These are phyloP conservation scores for Plasmodium fragile DNA, from an alignment of 169 alveolate species.

Conservation along the genomic window DNA sequence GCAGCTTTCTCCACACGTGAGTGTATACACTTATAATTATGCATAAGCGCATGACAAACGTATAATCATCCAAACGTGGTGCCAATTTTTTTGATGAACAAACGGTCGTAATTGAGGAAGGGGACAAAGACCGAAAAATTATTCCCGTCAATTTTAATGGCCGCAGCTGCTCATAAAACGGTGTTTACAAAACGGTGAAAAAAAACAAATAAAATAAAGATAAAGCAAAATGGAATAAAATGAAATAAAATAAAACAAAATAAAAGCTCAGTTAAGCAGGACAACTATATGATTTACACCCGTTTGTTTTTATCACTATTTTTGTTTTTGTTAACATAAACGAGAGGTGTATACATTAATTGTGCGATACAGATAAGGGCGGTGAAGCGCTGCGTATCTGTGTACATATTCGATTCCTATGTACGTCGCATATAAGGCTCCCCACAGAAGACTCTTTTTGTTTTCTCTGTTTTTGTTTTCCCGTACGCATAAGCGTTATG, in stretches of 20 bases:
- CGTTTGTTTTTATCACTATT: neutral
- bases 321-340: neutral
- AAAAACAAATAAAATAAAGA: neutral
- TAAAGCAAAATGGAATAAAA: too few species aligned
- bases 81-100: neutral
- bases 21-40: neutral
- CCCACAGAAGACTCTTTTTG: neutral
- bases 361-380: neutral
- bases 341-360: neutral
- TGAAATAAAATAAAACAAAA: neutral
- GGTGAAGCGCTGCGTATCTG: neutral
- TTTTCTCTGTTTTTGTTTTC: neutral
- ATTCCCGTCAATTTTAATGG: neutral
- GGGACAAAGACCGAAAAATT: conserved; percentile 1
- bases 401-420: neutral
- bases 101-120: neutral
- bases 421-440: neutral
- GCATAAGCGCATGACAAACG: neutral
- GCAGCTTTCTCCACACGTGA: neutral
- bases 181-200: neutral
- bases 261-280: neutral
- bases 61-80: neutral
- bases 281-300: neutral
- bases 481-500: neutral
- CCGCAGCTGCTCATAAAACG: neutral